phyloP scores from a whole-genome alignment of 352 stramenopile genomes.

The Globisporangium echinulatum region DNA sequence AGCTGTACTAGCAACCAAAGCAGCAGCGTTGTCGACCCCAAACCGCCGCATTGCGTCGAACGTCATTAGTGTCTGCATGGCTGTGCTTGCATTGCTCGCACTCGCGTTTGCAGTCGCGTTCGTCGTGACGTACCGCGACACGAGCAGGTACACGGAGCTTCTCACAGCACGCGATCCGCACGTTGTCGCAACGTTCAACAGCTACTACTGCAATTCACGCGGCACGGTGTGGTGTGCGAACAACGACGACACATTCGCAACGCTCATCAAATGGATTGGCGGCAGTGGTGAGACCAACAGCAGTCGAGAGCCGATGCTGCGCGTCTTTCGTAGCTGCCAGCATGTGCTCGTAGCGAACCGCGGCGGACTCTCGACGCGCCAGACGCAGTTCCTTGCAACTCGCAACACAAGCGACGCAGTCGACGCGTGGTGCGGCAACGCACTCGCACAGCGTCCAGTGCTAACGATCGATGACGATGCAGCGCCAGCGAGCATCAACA shows the following conservation, averaged over 20 bases:
- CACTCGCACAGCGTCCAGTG: background rate
- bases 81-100: background rate
- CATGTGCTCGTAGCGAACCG: constrained; percentile 1
- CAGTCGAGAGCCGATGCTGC: background rate
- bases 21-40: background rate
- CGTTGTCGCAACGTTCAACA: constrained; percentile 1
- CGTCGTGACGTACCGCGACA: background rate
- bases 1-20: background rate
- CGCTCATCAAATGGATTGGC: background rate
- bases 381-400: constrained; percentile 1
- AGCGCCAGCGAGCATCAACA: background rate
- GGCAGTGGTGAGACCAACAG: background rate
- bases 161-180: background rate
- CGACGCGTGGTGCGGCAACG: constrained; percentile 4
- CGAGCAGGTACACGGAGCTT: background rate
- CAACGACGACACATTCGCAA: background rate
- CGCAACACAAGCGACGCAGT: constrained; percentile 5
- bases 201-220: constrained; percentile 2
- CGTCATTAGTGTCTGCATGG: background rate
- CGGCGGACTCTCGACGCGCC: background rate
- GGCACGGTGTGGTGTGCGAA: background rate
- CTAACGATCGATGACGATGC: background rate
- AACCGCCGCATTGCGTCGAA: no score
- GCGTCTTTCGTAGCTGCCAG: constrained; percentile 2
- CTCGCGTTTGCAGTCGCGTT: background rate